These are phyloP conservation scores for Linanthus parryae DNA, from an alignment of 148 eudicot genomes.

Conservation along the genomic window DNA sequence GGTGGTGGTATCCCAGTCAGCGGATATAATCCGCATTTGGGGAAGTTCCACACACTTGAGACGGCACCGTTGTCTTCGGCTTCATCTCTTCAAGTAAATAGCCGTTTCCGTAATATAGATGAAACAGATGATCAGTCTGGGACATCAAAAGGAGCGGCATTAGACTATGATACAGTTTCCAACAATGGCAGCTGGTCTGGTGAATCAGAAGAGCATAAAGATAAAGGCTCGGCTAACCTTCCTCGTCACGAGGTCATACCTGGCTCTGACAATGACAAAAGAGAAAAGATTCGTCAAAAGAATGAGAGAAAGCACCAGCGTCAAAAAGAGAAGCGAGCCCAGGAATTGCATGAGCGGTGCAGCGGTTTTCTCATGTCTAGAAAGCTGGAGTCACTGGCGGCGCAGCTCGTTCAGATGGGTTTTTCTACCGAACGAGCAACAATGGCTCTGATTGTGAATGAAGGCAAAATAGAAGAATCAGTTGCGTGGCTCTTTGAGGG, in stretches of 20 bases:
- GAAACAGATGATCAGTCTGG: slow-evolving; percentile 79
- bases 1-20: slow-evolving; percentile 51
- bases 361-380: slow-evolving; percentile 94
- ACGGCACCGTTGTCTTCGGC: slow-evolving; percentile 40
- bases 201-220: slow-evolving; percentile 96
- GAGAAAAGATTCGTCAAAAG: slow-evolving; percentile 90
- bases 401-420: slow-evolving; percentile 90
- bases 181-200: slow-evolving; percentile 89
- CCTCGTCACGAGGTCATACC: slow-evolving; percentile 55
- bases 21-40: slow-evolving; percentile 81
- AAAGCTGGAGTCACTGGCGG: slow-evolving; percentile 85
- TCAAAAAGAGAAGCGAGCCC: slow-evolving; percentile 94
- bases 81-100: slow-evolving; percentile 53
- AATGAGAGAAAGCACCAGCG: slow-evolving; percentile 98
- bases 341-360: slow-evolving; percentile 87
- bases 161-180: slow-evolving; percentile 75
- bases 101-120: slow-evolving; percentile 80
- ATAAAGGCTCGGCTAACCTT: too few species aligned
- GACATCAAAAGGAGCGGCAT: slow-evolving; percentile 47
- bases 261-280: slow-evolving; percentile 83
- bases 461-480: slow-evolving; percentile 82
- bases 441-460: slow-evolving; percentile 83
- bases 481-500: slow-evolving; percentile 84
- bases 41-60: slow-evolving; percentile 82
- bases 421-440: slow-evolving; percentile 87